These are phyloP conservation scores for Hymenoscyphus infarciens DNA, from an alignment of 2,329 filamentous ascomycete species.

Conservation along the genomic window DNA sequence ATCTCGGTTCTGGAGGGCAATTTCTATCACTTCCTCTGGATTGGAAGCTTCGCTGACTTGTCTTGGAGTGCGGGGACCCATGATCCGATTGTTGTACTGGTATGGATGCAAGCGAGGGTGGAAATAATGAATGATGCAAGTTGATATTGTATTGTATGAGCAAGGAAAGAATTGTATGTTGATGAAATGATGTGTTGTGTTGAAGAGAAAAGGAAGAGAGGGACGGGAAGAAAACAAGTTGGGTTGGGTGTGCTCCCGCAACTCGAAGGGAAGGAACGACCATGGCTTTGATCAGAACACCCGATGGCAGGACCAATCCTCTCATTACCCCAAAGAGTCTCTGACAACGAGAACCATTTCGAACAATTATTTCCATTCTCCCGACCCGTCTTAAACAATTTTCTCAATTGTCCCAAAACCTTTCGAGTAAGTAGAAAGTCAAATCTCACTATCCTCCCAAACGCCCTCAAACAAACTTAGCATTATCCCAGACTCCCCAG, in stretches of 20 bases:
- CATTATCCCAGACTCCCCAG: no score
- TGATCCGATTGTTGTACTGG: neutral
- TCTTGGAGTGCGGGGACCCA: neutral
- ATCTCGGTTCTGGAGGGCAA: neutral
- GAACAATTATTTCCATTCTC: no score
- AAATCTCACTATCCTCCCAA: no score
- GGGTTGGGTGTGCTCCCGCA: neutral
- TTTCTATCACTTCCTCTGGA: neutral
- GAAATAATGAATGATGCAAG: neutral
- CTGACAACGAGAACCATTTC: no score
- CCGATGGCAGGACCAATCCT: no score
- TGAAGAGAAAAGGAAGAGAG: neutral
- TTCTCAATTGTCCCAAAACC: no score
- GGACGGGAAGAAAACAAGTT: neutral
- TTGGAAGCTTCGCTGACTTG: slow-evolving; percentile 1
- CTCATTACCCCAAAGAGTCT: no score
- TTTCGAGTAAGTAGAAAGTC: no score
- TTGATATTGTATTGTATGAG: neutral
- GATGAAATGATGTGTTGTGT: neutral
- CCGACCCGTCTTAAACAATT: no score
- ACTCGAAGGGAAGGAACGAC: neutral
- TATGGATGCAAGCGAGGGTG: neutral
- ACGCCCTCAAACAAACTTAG: no score
- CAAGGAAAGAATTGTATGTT: neutral
- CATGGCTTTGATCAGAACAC: no score